Base-by-base conservation (phyloP, 345 rosid genomes). In the Eucalyptus regnans region DNA sequence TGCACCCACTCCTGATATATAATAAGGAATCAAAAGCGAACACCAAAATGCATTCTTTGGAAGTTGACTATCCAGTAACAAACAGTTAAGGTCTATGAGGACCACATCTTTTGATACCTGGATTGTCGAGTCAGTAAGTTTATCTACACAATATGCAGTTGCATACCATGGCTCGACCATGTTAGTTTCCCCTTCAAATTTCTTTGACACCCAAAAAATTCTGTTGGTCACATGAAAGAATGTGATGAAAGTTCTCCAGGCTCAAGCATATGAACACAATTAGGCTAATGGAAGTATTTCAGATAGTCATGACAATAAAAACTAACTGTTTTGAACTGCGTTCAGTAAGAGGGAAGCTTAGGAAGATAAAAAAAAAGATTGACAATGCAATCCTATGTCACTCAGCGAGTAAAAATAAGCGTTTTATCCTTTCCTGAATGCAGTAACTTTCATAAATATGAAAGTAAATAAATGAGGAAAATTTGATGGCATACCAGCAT, bases 101-200 rank as follows among this genome's bases (percentile, higher is more conserved):
- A 76, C 15, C 48, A 22, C 84, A 3, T 76, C 84, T 76, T 76
- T 76, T 96, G 3, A 76, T 76, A 76, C 84, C 99, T 97, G 90
- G 89, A 97, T 95, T 88, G 89, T 88, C 60, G 94, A 90, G 87
- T 90, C 91, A 11, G 89, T 90, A 89, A 96, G 91, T 92, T 93
- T 94, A 92, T 96, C 98, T 80, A 96, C 68, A 23, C 95, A 92
- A 92, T 95, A 96, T 80, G 97, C 93, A 86, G 99, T 97, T 89
- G 93, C 94, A 92, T 97, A 97, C 97, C 98, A 97, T 46, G 98
- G 99, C 92, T 97, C 99, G 49, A 89, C 93, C 95, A 89, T 92
- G 88, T 96, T 92, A 88, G 98, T 94, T 80, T 90, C 89, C 88
- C 97, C 98, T 92, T 95, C 97, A 93, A 97, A 97, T 51, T 93